Evolutionary conservation across 2,329 filamentous ascomycete genomes (phyloP).

Genomic region (Calycina marina): DNA sequence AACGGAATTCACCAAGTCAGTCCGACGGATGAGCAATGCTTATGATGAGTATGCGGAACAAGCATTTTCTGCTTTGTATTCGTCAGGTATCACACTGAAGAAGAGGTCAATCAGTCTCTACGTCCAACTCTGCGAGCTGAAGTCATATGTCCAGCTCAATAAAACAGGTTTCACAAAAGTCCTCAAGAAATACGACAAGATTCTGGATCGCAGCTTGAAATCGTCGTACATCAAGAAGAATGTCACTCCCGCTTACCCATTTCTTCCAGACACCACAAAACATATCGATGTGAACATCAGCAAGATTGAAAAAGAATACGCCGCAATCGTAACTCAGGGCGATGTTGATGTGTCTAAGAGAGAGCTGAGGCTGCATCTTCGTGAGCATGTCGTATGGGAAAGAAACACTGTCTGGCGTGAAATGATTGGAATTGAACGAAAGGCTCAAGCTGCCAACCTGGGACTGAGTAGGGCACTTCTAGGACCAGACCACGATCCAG

Average conservation of each 20-base stretch:
- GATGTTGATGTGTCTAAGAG: conserved; percentile 64
- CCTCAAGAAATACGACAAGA: conserved; percentile 98
- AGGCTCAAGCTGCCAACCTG: conserved; percentile 85
- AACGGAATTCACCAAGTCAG: conserved; percentile 41
- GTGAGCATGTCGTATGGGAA: conserved; percentile 98
- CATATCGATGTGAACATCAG: conserved; percentile 56
- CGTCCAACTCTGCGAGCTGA: conserved; percentile 85
- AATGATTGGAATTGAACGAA: conserved; percentile 94
- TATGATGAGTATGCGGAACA: conserved; percentile 73
- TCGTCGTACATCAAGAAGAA: conserved; percentile 57
- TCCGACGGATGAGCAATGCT: conserved; percentile 47
- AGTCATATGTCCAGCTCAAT: conserved; percentile 92
- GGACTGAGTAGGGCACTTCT: conserved; percentile 66
- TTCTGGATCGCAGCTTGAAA: conserved; percentile 68
- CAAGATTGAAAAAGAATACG: conserved; percentile 66
- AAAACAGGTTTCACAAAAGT: conserved; percentile 94
- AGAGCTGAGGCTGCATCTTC: conserved; percentile 76
- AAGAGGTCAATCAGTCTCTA: conserved; percentile 80
- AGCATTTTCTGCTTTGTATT: conserved; percentile 50
- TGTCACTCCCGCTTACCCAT: conserved; percentile 71
- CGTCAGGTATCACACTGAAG: conserved; percentile 72
- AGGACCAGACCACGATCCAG: conserved; percentile 54
- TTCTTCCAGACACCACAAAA: conserved; percentile 57
- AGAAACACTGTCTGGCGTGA: conserved; percentile 97
- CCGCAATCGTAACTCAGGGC: conserved; percentile 67